A percentile compares a stretch with the other conserved stretches of the same genome.
Conservation (phyloP, 345 rosid genomes). For the Melaleuca quinquenervia region DNA sequence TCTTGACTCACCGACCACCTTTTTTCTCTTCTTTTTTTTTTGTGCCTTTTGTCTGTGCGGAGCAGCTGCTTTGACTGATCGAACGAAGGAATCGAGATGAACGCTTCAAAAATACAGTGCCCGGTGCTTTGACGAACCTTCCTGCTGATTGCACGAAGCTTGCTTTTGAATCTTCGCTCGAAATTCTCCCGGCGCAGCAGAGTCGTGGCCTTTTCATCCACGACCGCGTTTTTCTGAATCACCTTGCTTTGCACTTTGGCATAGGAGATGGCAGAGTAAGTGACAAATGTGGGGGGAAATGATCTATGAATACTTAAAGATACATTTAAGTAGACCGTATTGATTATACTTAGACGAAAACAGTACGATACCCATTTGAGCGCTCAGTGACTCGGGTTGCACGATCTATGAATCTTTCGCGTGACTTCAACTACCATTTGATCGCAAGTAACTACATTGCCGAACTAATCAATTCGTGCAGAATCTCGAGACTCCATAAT, state of each 20-base stretch:
- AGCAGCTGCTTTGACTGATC: not conserved
- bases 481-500: not conserved
- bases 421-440: not conserved
- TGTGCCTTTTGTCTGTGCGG: not conserved
- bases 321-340: not conserved
- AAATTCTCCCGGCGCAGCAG: not conserved
- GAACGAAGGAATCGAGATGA: not conserved
- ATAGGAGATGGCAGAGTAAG: not conserved
- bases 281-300: fast-evolving
- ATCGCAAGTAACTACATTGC: not conserved
- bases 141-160: not conserved
- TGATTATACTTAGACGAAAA: not conserved
- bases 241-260: not conserved
- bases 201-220: not conserved
- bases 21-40: not conserved
- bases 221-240: not conserved
- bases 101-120: not conserved
- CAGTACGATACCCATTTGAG: not conserved
- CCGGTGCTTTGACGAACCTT: not conserved
- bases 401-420: not conserved
- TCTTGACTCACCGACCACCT: not conserved
- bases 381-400: not conserved
- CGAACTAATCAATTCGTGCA: not conserved
- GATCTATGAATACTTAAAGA: no score
- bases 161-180: not conserved